phyloP scores from a whole-genome alignment of 345 rosid genomes.

The Corchorus capsularis region DNA sequence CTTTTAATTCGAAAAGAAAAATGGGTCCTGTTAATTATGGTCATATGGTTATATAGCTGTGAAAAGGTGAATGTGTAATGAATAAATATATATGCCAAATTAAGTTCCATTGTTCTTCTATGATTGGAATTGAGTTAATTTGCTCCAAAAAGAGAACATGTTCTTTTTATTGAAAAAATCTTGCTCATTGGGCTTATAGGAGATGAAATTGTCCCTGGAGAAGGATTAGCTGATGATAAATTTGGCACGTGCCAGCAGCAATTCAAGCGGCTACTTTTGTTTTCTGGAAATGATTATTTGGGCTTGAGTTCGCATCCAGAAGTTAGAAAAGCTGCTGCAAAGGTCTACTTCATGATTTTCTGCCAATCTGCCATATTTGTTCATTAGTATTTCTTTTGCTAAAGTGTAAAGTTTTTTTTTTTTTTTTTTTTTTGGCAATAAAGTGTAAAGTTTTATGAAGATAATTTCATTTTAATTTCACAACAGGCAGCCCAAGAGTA shows the following conservation, averaged over 20 bases:
- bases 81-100: neutral
- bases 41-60: neutral
- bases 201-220: conserved; percentile 46
- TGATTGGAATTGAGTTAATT: neutral
- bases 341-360: conserved; percentile 44
- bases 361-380: neutral
- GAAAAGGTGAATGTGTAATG: neutral
- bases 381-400: conserved; percentile 5
- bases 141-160: neutral
- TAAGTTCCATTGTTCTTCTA: neutral
- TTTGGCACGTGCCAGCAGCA: conserved; percentile 17
- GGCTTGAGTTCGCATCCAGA: conserved; percentile 93
- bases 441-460: neutral
- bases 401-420: neutral
- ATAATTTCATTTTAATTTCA: neutral
- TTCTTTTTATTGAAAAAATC: neutral
- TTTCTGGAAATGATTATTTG: conserved; percentile 97
- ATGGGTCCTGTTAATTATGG: neutral
- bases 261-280: conserved; percentile 70
- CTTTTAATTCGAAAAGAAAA: neutral
- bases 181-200: conserved; percentile 42
- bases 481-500: conserved; percentile 42
- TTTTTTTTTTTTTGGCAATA: too few relatives aligned
- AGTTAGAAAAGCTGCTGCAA: conserved; percentile 71
- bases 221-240: conserved; percentile 32